Evolutionary conservation across 306 rosid species (phyloP), one percentile per base, ranked within the genome.

Genomic region (Casuarina glauca): DNA sequence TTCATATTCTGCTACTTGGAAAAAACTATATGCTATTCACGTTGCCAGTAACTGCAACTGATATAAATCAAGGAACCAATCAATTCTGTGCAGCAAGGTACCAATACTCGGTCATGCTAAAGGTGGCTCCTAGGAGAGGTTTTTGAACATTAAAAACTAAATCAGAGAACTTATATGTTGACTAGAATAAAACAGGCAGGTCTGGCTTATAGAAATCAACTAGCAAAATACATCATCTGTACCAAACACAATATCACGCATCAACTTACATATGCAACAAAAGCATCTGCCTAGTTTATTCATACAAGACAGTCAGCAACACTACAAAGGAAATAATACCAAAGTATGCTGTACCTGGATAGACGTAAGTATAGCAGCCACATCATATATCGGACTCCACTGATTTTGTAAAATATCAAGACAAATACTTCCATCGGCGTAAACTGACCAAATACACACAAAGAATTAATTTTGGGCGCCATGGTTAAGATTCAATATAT

Each of bases 371-470:
- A 88, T 88, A 17, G 91, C 91, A 62, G 91, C 91, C 53, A 88
- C 91, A 83, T 88, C 91, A 66, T 88, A 88, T 78, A 88, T 88
- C 51, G 91, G 91, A 76, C 91, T 88, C 91, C 91, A 88, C 73
- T 85, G 91, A 68, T 88, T 88, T 85, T 88, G 91, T 49, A 88
- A 81, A 62, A 88, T 88, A 70, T 88, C 91, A 83, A 88, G 75
- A 66, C 91, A 88, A 50, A 88, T 88, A 74, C 91, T 88, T 79
- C 91, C 91, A 81, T 88, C 91, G 6, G 91, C 91, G 81, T 88
- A 88, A 79, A 88, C 91, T 88, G 81, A 19, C 53, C 70, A 87
- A 13, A 82, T 7, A 5, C 45, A 69, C 44, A 45, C 12, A 63
- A 48, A 58, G 72, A 70, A 78, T 54, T 38, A 32, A 68, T 48